These are phyloP conservation scores for Dothideomycetidae sp. DNA, from an alignment of 2,329 filamentous ascomycete species.

Conservation along the genomic window DNA sequence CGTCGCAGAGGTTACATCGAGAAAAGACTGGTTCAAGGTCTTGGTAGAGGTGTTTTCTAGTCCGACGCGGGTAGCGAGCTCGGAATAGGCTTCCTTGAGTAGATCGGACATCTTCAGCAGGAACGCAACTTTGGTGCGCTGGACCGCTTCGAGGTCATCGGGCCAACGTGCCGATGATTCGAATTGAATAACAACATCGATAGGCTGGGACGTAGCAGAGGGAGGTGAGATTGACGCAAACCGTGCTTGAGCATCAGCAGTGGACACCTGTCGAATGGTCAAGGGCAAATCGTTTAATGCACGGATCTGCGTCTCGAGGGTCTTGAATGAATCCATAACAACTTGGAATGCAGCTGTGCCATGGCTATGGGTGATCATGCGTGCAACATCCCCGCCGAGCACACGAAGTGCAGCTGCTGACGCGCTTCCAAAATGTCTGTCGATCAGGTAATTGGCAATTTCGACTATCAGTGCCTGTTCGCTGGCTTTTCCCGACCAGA, in stretches of 20 bases:
- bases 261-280: slow-evolving; percentile 66
- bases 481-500: slow-evolving; percentile 54
- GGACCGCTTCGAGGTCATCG: slow-evolving; percentile 78
- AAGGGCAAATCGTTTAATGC: slow-evolving; percentile 70
- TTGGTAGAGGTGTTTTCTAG: slow-evolving; percentile 60
- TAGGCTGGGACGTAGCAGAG: slow-evolving; percentile 31
- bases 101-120: slow-evolving; percentile 58
- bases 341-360: slow-evolving; percentile 47
- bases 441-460: slow-evolving; percentile 58
- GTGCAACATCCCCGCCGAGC: slow-evolving; percentile 35
- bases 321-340: slow-evolving; percentile 54
- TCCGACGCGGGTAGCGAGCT: slow-evolving; percentile 55
- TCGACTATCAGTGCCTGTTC: slow-evolving; percentile 58
- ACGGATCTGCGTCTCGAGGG: slow-evolving; percentile 63
- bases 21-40: slow-evolving; percentile 61
- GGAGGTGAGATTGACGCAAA: slow-evolving; percentile 52
- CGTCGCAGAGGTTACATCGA: slow-evolving; percentile 60
- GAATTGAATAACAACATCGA: slow-evolving; percentile 76
- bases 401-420: slow-evolving; percentile 33
- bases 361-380: slow-evolving; percentile 26
- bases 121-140: slow-evolving; percentile 87
- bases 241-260: slow-evolving; percentile 58
- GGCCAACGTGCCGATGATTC: slow-evolving; percentile 91
- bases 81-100: slow-evolving; percentile 47
- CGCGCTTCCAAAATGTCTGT: slow-evolving; percentile 50